Base-by-base conservation (phyloP, 306 rosid species). In the Sphenostylis stenocarpa region DNA sequence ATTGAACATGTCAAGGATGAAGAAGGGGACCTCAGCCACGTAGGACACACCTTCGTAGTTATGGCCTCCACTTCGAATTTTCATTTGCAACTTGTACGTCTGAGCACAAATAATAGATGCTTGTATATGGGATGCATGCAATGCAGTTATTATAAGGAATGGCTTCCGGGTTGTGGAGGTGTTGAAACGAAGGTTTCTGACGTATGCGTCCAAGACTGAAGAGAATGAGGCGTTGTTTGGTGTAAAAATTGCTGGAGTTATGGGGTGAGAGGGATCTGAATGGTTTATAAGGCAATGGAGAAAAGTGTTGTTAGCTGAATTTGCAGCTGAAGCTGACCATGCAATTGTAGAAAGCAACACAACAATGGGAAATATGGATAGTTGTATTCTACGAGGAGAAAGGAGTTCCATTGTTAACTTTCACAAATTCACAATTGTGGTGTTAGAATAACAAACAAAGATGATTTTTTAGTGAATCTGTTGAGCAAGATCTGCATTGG, bases 1-100 rank as follows among this genome's bases (percentile, higher is more conserved):
- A 51, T 87, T 85, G 74, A 88, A 87, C 93, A 91, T 79, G 85
- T 91, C 93, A 23, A 91, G 93, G 57, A 91, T 57, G 82, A 88
- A 87, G 72, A 88, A 91, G 0, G 93, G 93, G 11, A 78, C 84
- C 14, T 78, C 70, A 1, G 93, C 67, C 2, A 84, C 88, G 36
- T 89, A 91, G 0, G 96, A 89, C 1, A 83, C 73, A 1, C 91
- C 96, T 60, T 91, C 96, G 5, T 82, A 91, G 70, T 91, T 93
- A 15, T 91, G 96, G 39, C 96, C 91, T 0, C 93, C 93, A 51
- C 96, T 91, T 55, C 96, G 43, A 31, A 88, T 91, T 76, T 87
- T 91, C 91, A 91, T 87, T 34, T 83, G 93, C 26, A 88, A 36
- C 67, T 81, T 76, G 61, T 87, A 86, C 23, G 65, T 76, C 23